A percentile compares a stretch with the other conserved stretches of the same genome.
These are phyloP conservation scores for Podospora comata DNA, from an alignment of 495 filamentous ascomycete species.

Conservation along the genomic window DNA sequence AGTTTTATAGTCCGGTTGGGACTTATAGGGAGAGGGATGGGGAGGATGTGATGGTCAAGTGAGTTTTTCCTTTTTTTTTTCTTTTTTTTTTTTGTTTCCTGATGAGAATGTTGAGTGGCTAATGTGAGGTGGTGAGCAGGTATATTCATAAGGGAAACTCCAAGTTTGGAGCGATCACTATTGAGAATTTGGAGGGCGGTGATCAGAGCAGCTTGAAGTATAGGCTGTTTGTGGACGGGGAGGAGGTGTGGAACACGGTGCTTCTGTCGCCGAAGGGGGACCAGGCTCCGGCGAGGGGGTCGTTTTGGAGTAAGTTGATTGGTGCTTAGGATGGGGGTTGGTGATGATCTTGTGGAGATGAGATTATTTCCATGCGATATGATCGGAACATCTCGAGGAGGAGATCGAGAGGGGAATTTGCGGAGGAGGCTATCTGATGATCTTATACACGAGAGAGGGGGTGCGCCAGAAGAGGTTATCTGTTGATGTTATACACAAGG, in stretches of 20 bases:
- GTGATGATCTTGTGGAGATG: neutral
- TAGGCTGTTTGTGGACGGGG: constrained; percentile 76
- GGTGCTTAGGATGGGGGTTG: constrained; percentile 7
- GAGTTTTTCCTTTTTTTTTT: constrained; percentile 29
- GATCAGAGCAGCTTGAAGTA: constrained; percentile 69
- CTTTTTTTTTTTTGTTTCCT: too few species aligned
- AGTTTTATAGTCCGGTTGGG: constrained; percentile 86
- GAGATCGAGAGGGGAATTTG: neutral
- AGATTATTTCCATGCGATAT: neutral
- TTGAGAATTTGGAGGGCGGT: constrained; percentile 59
- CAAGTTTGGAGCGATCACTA: constrained; percentile 88
- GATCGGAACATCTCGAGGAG: neutral
- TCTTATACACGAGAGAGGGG: neutral
- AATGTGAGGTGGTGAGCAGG: constrained; percentile 34
- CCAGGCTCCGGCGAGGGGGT: constrained; percentile 22
- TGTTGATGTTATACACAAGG: neutral
- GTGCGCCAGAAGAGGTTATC: neutral
- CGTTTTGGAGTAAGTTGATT: constrained; percentile 42
- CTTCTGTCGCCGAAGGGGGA: constrained; percentile 47
- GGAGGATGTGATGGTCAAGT: constrained; percentile 78
- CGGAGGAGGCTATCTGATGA: neutral
- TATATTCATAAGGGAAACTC: constrained; percentile 83
- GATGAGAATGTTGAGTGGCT: neutral
- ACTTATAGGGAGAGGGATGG: constrained; percentile 76
- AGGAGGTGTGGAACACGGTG: constrained; percentile 69